Conservation (phyloP, 306 rosid genomes). For the Astragalus membranaceus region DNA sequence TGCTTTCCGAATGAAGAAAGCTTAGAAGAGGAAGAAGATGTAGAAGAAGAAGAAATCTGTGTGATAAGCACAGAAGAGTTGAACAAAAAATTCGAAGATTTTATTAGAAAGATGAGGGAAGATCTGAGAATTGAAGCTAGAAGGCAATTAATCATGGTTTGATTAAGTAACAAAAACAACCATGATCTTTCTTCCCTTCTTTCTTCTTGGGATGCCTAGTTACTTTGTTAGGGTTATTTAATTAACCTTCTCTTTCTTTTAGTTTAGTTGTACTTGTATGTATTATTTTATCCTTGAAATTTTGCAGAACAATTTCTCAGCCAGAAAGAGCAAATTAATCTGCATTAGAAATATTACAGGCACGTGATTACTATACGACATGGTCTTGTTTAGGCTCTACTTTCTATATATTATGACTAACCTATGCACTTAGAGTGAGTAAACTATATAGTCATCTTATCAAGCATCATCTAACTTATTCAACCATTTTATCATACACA, state of each 20-base stretch:
- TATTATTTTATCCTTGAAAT: not conserved
- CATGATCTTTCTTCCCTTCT: too few species aligned
- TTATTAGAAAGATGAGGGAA: constrained; percentile 69
- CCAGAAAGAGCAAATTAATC: not conserved
- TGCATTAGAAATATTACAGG: not conserved
- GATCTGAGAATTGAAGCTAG: constrained; percentile 64
- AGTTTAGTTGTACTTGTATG: not conserved
- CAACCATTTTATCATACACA: too few species aligned
- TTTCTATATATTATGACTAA: too few species aligned
- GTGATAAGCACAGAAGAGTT: constrained; percentile 62
- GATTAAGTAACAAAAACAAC: not conserved
- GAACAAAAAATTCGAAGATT: constrained; percentile 74
- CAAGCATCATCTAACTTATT: too few species aligned
- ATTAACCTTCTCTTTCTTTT: not conserved
- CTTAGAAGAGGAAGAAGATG: constrained; percentile 30
- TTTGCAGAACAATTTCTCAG: not conserved
- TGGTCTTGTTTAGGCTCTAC: too few species aligned
- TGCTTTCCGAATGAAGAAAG: constrained; percentile 19
- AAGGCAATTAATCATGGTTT: constrained; percentile 46
- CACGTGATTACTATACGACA: too few species aligned
- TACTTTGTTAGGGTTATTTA: not conserved
- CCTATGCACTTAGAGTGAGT: too few species aligned
- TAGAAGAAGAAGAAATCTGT: constrained; percentile 33
- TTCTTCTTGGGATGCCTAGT: too few species aligned
- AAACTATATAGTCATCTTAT: too few species aligned